Conservation (phyloP, 345 rosid genomes). For the Euclidium syriacum region DNA sequence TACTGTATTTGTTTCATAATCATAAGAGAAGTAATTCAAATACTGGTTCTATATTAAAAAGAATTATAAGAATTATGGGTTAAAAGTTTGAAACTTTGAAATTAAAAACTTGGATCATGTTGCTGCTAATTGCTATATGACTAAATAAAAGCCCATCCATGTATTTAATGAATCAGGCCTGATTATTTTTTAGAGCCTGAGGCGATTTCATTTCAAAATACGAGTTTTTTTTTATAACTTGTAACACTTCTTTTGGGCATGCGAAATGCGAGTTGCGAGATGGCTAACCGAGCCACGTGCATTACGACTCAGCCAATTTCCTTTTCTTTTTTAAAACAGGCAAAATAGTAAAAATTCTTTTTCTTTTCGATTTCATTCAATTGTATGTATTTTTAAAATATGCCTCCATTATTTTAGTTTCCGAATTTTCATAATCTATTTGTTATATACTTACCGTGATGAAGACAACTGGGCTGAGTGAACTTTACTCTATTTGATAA, state of each 20-base stretch:
- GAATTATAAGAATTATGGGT: too few species aligned
- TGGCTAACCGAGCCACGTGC: conserved; percentile 29
- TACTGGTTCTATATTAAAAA: too few species aligned
- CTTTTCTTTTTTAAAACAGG: not conserved
- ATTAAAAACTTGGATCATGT: not conserved
- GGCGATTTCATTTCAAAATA: not conserved
- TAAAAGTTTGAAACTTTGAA: too few species aligned
- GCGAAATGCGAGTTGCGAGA: conserved; percentile 16
- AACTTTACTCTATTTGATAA: conserved; percentile 17
- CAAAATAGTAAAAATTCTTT: not conserved
- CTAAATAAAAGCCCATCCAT: conserved; percentile 9
- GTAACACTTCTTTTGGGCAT: not conserved
- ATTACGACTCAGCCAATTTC: not conserved
- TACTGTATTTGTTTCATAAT: too few species aligned
- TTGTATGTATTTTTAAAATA: not conserved
- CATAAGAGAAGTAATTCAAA: too few species aligned
- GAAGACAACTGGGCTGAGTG: not conserved
- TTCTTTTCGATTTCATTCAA: not conserved
- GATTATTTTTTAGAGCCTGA: not conserved
- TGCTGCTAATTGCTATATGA: not conserved
- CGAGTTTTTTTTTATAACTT: not conserved
- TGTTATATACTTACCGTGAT: conserved; percentile 8
- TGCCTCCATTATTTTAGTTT: conserved; percentile 2
- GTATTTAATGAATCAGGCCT: not conserved
- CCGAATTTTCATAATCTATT: not conserved